Conservation (phyloP, 306 rosid species). For the Trichosanthes cucumerina region DNA sequence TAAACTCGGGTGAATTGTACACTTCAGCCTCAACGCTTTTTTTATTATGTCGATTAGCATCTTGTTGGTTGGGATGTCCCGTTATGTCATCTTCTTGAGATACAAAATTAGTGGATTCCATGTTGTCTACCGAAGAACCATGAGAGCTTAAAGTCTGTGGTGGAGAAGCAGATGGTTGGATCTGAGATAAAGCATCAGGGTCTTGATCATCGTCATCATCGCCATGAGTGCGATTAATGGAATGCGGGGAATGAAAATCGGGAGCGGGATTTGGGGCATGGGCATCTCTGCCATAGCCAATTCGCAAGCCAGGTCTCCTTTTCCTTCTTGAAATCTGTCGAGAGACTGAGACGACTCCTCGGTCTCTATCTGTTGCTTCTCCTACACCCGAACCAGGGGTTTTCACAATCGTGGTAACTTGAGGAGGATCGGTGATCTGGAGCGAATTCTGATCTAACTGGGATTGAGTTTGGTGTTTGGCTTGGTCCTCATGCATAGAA, state of each 20-base stretch:
- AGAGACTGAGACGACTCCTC: neutral
- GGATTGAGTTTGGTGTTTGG: constrained; percentile 11
- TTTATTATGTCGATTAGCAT: neutral
- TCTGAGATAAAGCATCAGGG: neutral
- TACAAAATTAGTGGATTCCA: neutral
- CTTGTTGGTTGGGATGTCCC: neutral
- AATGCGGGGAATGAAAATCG: neutral
- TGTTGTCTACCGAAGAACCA: neutral
- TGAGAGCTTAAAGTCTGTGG: neutral
- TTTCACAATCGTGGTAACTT: too few relatives aligned
- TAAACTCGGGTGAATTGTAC: constrained; percentile 20
- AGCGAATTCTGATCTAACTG: neutral
- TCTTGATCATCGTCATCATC: neutral
- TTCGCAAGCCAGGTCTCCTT: constrained; percentile 52
- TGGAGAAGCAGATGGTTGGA: neutral
- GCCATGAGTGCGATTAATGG: neutral
- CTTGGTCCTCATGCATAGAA: constrained; percentile 19
- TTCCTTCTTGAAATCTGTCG: constrained; percentile 43
- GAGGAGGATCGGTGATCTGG: neutral
- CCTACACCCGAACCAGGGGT: neutral
- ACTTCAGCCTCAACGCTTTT: neutral
- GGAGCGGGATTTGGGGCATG: neutral
- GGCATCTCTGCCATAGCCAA: constrained; percentile 56
- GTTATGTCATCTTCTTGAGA: neutral
- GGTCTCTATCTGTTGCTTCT: neutral